Base-by-base conservation (phyloP, 2,329 filamentous ascomycete species). In the Fusarium sp. region DNA sequence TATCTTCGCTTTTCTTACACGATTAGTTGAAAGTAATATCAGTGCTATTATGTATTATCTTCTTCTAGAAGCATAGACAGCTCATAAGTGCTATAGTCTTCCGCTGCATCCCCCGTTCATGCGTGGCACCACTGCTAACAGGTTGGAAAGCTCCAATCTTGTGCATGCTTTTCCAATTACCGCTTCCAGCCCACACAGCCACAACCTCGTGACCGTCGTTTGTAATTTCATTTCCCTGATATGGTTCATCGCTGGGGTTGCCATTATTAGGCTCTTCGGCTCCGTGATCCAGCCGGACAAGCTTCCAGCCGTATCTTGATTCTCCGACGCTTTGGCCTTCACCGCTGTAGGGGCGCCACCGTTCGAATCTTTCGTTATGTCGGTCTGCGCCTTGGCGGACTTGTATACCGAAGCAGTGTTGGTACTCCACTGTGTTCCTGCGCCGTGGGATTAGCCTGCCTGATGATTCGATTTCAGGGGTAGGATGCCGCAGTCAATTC, bases 151-250 rank as follows among this genome's bases (percentile, higher is more conserved):
- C 59, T 19, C 57, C 73, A 56, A 72, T 58, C n/a, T 60, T 66
- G 19, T 56, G 37, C 45, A 63, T 46, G 37, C 45, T 66, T 42
- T 66, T 73, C 29, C 67, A 66, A 21, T 55, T 37, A 27, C 59
- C 48, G 21, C 48, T 39, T 11, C 63, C 51, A 4, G 58, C 41
- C 61, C 61, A 73, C 8, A 74, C 61, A 12, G 70, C 74, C 11
- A 74, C 70, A 57, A 73, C 57, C 54, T 76, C 68, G 42, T 70
- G 71, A 6, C 73, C 64, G 9, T 72, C 52, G 9, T 58, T 72
- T 12, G 73, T 75, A 58, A 67, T 66, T 14, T 55, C 63, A 25
- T 73, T 59, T 9, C 21, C 25, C 4, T 57, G 46, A n/a, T 69
- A 54, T 6, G 39, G 51, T 10, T 61, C 49, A 4, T 48, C 29